Evolutionary conservation across 176 grass and related monocot species (phyloP), one percentile per base, ranked within the genome.

Genomic region (Raddia guianensis): DNA sequence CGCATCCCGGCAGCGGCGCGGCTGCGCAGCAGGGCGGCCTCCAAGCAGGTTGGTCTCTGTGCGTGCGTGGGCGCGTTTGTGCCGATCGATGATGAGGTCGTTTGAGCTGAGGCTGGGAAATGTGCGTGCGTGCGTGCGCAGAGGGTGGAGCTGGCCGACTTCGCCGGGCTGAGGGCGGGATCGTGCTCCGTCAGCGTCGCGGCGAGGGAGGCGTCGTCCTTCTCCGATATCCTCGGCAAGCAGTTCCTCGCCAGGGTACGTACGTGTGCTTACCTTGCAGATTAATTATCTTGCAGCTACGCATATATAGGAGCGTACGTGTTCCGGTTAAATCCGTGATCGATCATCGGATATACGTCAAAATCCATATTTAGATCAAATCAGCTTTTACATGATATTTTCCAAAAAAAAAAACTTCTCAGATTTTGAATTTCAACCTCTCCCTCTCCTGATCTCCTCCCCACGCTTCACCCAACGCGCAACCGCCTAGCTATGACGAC

Each of bases 131-230:
- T 65, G 7, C 55, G 64, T 15, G 80, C 43, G 12, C 84, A 99
- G 96, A 91, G 90, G 84, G 42, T 93, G 44, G 92, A 91, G 50
- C 84, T 93, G 53, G 84, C 74, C 32, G 96, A 93, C 37, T 92
- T 93, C 92, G 88, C 90, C n/a, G 96, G 92, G n/a, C 86, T 99
- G 18, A 88, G 86, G 82, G 71, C 75, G 32, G 88, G 82, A 33
- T 85, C 79, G 10, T 68, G 85, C 76, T 89, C 83, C 79, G 64
- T 86, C 1, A 89, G 80, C 74, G 65, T 83, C 54, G 73, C 84
- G 14, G 81, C 84, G 49, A 91, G 88, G 87, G 90, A 89, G 66
- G 75, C 86, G 1, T 87, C 86, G 1, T 87, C 92, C 65, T 87
- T 99, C 74, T 79, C 66, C 74, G 92, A 98, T 54, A 90, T 75